A percentile compares a stretch with the other conserved stretches of the same genome.
phyloP scores from a whole-genome alignment of 176 grass and related monocot species.

The maize (Zea mays) region DNA sequence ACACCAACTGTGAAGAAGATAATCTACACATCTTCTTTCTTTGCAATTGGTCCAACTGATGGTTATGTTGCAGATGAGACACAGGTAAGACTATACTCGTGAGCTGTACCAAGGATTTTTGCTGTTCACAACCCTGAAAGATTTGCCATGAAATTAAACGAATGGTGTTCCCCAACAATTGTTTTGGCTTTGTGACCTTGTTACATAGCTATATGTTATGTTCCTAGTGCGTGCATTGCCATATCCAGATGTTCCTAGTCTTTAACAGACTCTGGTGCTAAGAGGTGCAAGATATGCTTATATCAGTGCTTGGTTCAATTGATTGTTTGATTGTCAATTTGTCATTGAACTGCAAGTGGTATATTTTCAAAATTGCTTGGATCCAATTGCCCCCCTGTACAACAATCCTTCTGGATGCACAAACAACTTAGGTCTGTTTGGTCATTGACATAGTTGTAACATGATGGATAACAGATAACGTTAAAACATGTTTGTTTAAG shows the following conservation, averaged over 20 bases:
- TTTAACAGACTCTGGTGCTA: not conserved
- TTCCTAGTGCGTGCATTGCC: not conserved
- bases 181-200: not conserved
- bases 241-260: not conserved
- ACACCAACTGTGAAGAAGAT: conserved; percentile 74
- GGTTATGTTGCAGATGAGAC: conserved; percentile 86
- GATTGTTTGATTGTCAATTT: not conserved
- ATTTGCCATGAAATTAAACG: not conserved
- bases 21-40: conserved; percentile 83
- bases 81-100: conserved; percentile 50
- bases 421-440: not conserved
- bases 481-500: too few species aligned
- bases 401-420: not conserved
- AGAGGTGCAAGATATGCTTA: not conserved
- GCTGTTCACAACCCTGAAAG: not conserved
- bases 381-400: not conserved
- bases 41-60: conserved; percentile 75
- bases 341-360: conserved; percentile 2
- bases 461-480: too few species aligned
- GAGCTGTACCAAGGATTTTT: not conserved
- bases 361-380: not conserved
- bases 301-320: not conserved
- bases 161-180: not conserved
- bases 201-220: not conserved
- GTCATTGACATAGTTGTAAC: too few species aligned